These are phyloP conservation scores for Hymenoscyphus fraxineus DNA, from an alignment of 2,329 filamentous ascomycete genomes.

Conservation along the genomic window DNA sequence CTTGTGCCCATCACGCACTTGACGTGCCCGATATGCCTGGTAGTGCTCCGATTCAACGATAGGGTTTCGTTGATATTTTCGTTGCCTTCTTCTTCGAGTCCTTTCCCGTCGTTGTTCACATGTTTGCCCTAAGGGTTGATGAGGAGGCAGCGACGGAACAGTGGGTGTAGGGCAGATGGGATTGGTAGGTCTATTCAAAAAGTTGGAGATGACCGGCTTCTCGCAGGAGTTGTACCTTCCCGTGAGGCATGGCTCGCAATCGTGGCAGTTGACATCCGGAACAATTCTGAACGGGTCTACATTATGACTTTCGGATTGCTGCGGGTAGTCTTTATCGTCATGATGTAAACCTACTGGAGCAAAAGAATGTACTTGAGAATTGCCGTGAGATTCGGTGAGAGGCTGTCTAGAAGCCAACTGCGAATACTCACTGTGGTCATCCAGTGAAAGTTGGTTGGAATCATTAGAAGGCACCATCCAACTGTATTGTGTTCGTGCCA, in stretches of 20 bases:
- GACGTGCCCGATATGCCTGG: conserved; percentile 61
- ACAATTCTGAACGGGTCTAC: conserved; percentile 11
- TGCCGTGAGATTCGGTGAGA: conserved; percentile 32
- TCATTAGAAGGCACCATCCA: conserved; percentile 27
- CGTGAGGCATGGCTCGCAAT: neutral
- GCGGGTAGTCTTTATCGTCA: conserved; percentile 29
- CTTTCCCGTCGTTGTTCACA: conserved; percentile 35
- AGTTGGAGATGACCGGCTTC: neutral
- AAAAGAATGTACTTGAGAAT: conserved; percentile 31
- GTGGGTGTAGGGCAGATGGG: conserved; percentile 22
- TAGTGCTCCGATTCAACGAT: conserved; percentile 61
- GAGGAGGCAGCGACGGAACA: conserved; percentile 28
- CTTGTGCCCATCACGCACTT: conserved; percentile 57
- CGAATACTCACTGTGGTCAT: conserved; percentile 21
- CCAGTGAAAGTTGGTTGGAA: conserved; percentile 21
- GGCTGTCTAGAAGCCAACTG: conserved; percentile 24
- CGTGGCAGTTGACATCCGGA: neutral
- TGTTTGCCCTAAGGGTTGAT: conserved; percentile 20
- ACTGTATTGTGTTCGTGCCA: conserved; percentile 25
- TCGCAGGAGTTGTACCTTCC: neutral
- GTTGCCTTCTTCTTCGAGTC: conserved; percentile 28
- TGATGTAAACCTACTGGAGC: conserved; percentile 27
- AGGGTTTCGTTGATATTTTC: conserved; percentile 47
- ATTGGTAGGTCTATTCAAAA: neutral
- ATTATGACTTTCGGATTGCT: conserved; percentile 23